Evolutionary conservation across 371 early-diverging fungal species (phyloP).

Genomic region (Lichtheimia hyalospora): DNA sequence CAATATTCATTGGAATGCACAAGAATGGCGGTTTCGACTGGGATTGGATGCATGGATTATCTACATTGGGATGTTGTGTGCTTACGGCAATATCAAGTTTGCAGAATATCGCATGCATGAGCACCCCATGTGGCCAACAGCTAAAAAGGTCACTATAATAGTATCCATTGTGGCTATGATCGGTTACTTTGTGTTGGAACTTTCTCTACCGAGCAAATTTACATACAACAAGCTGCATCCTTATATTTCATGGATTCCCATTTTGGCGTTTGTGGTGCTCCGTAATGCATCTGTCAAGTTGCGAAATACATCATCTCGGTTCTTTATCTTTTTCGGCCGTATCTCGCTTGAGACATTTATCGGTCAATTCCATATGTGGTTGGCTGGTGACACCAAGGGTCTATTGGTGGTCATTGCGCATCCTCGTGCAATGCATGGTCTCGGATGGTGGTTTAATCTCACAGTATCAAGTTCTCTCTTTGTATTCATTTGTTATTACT

Average conservation of each 20-base stretch:
- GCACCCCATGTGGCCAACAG: constrained; percentile 38
- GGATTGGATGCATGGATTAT: constrained; percentile 63
- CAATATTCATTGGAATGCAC: constrained; percentile 56
- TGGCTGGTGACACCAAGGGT: constrained; percentile 76
- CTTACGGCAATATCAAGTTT: constrained; percentile 45
- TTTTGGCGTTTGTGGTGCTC: constrained; percentile 60
- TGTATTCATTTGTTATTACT: constrained; percentile 51
- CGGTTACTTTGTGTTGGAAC: constrained; percentile 52
- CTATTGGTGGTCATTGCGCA: constrained; percentile 45
- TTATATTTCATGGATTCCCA: constrained; percentile 62
- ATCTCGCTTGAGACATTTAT: constrained; percentile 77
- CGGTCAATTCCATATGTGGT: constrained; percentile 79
- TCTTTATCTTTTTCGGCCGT: constrained; percentile 62
- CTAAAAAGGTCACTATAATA: constrained; percentile 24
- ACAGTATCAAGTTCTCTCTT: constrained; percentile 52
- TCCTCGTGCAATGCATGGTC: constrained; percentile 29
- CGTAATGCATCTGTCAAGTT: constrained; percentile 61
- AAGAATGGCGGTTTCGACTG: constrained; percentile 70
- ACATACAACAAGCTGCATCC: constrained; percentile 63
- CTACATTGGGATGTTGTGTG: constrained; percentile 59
- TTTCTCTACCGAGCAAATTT: constrained; percentile 40
- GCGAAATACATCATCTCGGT: constrained; percentile 51
- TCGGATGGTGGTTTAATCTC: constrained; percentile 62
- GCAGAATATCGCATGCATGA: constrained; percentile 37
- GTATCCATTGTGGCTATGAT: constrained; percentile 33